Conservation (phyloP, 495 filamentous ascomycete species). For the Neurospora sp. region DNA sequence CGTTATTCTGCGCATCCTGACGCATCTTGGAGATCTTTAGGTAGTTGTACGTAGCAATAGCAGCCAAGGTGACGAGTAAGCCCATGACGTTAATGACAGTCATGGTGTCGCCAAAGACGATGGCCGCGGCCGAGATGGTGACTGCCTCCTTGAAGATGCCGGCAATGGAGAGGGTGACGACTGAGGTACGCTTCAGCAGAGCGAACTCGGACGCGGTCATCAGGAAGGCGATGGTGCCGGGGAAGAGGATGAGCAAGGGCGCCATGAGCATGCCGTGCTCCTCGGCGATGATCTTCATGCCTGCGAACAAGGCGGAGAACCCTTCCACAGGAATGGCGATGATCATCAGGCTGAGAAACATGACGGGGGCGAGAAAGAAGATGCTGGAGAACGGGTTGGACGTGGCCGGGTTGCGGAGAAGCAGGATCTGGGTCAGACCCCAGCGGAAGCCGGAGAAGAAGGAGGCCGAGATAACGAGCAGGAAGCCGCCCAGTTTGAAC, state of each 20-base stretch:
- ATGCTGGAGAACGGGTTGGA: constrained; percentile 95
- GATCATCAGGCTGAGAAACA: constrained; percentile 74
- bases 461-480: constrained; percentile 82
- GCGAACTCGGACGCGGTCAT: constrained; percentile 98
- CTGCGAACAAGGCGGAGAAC: constrained; percentile 49
- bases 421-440: constrained; percentile 91
- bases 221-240: constrained; percentile 81
- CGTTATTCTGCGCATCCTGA: constrained; percentile 47
- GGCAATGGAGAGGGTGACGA: constrained; percentile 92
- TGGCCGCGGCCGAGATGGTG: constrained; percentile 80
- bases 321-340: constrained; percentile 87
- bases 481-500: constrained; percentile 80
- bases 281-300: constrained; percentile 49
- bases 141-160: constrained; percentile 99
- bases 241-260: constrained; percentile 70
- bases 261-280: constrained; percentile 49
- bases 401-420: constrained; percentile 89
- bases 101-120: constrained; percentile 82
- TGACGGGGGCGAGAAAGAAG: constrained; percentile 91
- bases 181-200: constrained; percentile 84
- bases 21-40: constrained; percentile 91
- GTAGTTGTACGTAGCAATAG: constrained; percentile 86
- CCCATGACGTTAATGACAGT: constrained; percentile 85
- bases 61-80: constrained; percentile 74
- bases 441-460: constrained; percentile 97